Base-by-base conservation (phyloP, 2,329 filamentous ascomycete species). In the Trichoderma koningiopsis region DNA sequence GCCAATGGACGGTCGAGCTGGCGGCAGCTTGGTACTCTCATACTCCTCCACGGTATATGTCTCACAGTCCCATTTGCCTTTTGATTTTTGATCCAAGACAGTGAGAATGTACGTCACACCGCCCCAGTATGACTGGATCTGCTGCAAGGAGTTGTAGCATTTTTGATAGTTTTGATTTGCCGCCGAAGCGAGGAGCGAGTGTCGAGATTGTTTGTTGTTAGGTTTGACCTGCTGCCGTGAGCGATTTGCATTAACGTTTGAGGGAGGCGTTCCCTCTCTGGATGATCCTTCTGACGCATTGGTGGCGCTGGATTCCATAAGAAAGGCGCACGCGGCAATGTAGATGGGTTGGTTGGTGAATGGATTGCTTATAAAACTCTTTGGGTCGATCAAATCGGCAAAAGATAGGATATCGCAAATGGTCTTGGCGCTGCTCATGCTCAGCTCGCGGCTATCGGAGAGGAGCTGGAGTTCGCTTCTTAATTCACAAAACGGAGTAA, bases 331-430 rank as follows among this genome's bases (percentile, higher is more conserved):
- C 0, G 93, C 93, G 0, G 93, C 93, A 70, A 97, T 95, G 74
- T 96, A 97, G 75, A 96, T 96, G 0, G 93, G 93, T 78, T 97
- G 93, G 59, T 91, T 93, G 0, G 92, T 96, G 73, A 97, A 97
- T 0, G 93, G 93, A 70, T 96, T 97, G 1, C 93, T 92, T 40
- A 94, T 90, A 68, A 94, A 93, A 73, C 93, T 94, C 77, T 92
- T 94, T 0, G 92, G 89, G 77, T 96, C 92, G 63, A 96, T 92
- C 11, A 96, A 82, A 76, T 96, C 92, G 0, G 93, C 92, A 78
- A 96, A 96, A 0, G 92, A 91, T 10, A 96, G 81, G 19, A 97
- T 97, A 74, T 97, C 93, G 40, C 92, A 93, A 70, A 97, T 96
- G 0, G 93, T 96, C 81, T 96, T 97, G 14, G 93, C 94, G 29